Base-by-base conservation (phyloP, 106 monocot genomes). In the Platanthera guangdongensis region DNA sequence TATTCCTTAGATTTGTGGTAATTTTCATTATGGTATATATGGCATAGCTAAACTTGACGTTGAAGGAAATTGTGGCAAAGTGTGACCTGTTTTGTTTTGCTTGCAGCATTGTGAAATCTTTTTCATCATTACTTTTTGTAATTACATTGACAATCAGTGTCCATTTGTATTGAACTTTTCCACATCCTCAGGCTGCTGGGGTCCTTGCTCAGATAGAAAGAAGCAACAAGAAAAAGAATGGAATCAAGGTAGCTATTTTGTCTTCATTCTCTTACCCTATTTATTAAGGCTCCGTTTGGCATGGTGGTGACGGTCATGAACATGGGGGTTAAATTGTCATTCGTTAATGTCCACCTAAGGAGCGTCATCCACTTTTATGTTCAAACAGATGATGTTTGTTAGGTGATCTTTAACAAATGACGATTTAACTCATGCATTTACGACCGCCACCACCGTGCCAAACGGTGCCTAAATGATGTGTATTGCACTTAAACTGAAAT, bases 131-230 rank as follows among this genome's bases (percentile, higher is more conserved):
- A 12, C 32, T 65, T 32, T 65, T 65, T 2, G 9, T 30, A 3
- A 65, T 65, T 65, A 30, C 32, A 4, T 32, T 13, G 9, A 65
- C 16, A 63, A 59, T 59, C 4, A 6, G 11, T 2, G 10, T 19
- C 25, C 30, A 65, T 30, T 32, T 30, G 25, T 30, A 1, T 65
- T 63, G 62, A 55, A 1, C n/a, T 10, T 0, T 67, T n/a, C 45
- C 30, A 65, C 60, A 19, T 74, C 74, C 57, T 78, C 74, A 99
- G 99, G 99, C 99, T 64, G 99, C 99, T 39, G 94, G 94, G 16
- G 99, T 99, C 7, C 99, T 99, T 79, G 92, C 99, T n/a, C 99
- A 99, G 78, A 99, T 99, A 74, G 99, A 99, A 81, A 90, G 80
- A 81, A 87, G 68, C 86, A 94, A 85, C 86, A 94, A 81, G 74